These are phyloP conservation scores for Wickerhamiella parazyma DNA, from an alignment of 805 yeast genomes.

Conservation along the genomic window DNA sequence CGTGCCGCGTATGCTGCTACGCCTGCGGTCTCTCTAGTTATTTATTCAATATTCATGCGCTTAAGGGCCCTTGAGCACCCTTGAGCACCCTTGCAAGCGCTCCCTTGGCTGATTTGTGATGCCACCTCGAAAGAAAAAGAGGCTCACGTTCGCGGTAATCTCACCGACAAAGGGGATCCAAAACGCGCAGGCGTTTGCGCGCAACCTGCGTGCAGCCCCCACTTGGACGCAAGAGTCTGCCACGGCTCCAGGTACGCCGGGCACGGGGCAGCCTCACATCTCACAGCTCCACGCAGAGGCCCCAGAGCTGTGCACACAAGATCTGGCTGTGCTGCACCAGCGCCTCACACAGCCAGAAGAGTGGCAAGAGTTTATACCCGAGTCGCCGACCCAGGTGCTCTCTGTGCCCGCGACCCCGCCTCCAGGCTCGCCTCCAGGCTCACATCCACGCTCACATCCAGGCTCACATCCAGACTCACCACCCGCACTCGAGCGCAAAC, in stretches of 20 bases:
- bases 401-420: too few relatives aligned
- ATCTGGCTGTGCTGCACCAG: conserved; percentile 1
- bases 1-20: conserved; percentile 1
- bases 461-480: neutral
- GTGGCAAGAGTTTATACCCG: neutral
- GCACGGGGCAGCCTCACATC: neutral
- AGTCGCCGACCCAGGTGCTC: neutral
- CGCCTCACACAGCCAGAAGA: neutral
- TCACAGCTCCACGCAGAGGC: neutral
- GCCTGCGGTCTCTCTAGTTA: neutral
- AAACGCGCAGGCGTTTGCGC: neutral
- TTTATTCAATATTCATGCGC: too few relatives aligned
- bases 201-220: neutral
- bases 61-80: too few relatives aligned
- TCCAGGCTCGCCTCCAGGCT: too few relatives aligned
- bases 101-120: neutral
- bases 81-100: neutral
- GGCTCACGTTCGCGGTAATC: conserved; percentile 1
- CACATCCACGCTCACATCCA: too few relatives aligned
- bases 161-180: conserved; percentile 2
- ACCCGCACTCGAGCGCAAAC: neutral
- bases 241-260: neutral
- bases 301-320: neutral
- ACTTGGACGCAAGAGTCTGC: neutral
- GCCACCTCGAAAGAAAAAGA: neutral